Base-by-base conservation (phyloP, 2,329 filamentous ascomycete genomes). In the Cordyceps farinosa region DNA sequence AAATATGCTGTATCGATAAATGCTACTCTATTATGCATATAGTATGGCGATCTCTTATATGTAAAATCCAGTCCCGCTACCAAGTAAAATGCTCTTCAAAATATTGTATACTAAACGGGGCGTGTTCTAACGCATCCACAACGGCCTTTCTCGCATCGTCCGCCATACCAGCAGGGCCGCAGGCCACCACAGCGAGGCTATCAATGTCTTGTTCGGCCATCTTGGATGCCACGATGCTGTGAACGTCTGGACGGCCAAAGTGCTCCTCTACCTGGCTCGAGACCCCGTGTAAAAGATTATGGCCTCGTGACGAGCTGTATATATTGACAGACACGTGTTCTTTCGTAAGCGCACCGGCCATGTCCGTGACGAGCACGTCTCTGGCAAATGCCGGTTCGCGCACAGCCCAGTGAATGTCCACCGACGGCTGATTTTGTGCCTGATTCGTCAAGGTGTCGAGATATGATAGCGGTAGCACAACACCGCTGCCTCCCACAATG, bases 61-160 rank as follows among this genome's bases (percentile, higher is more conserved):
- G 15, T 40, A 7, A n/a, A 53, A 15, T 47, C 5, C 13, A 52
- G 27, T 11, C 10, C 17, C 36, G 29, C 68, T 62, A 80, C 78
- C 78, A 80, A 30, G 75, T 75, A 42, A 80, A 80, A 5, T 73
- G 76, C 67, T 80, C 78, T 34, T 80, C 76, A 61, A 79, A 79
- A 44, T 79, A 80, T 13, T 79, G 75, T 60, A 79, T 66, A 29
- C 65, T 58, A 8, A 66, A 67, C 9, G 66, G 67, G 0, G 71
- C 70, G 6, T 65, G 65, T 1, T 65, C 66, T 22, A 80, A 64
- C 15, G 72, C 66, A 2, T 70, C 68, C 0, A 75, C 72, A 0
- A 78, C 76, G 0, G 77, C 74, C 52, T 65, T 66, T 48, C 79
- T 69, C 3, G 77, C 72, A 36, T 79, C 77, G 63, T 82, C 79